Base-by-base conservation (phyloP, 1,139 yeast genomes). In the Diutina neorugosa region DNA sequence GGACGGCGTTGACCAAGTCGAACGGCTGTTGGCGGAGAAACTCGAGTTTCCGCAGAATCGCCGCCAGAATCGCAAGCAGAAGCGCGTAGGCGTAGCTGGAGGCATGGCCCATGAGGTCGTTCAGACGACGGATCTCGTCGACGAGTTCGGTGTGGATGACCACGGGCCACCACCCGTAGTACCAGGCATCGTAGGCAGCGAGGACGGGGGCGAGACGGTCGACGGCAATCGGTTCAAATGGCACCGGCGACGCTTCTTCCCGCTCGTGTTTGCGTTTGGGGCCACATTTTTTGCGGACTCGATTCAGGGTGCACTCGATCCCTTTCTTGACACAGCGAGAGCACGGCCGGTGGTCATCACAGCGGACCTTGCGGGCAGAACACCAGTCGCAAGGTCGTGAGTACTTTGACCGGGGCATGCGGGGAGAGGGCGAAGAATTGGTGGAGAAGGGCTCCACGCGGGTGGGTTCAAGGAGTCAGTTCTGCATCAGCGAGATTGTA, bases 331-430 rank as follows among this genome's bases (percentile, higher is more conserved):
- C 37, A 41, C 52, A 50, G 4, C 52, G 43, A 7, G 51, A 46
- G 51, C 64, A 61, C 19, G 54, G 53, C 31, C 50, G 50, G 4
- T 52, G 48, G 2, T 53, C 54, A 11, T 58, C 55, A 52, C 64
- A 61, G 2, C 63, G 59, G 20, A 61, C 57, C 34, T 61, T 56
- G n/a, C 63, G 53, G 14, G 59, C 52, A 23, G 61, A 60, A 53
- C 64, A 61, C 12, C 53, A 54, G 53, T 61, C 64, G 51, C 64
- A 61, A 9, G 64, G 64, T 18, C 61, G 54, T 34, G 60, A 56
- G 52, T 61, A 61, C 54, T 58, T 58, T 20, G 60, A 46, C 20
- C 50, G 37, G 19, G 50, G 50, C 50, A 46, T 46, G 7, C 14
- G 37, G 37, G 12, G 37, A n/a, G 14, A 4, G 37, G 16, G 12